Conservation (phyloP, 768 basidiomycete species). For the Russula compacta region DNA sequence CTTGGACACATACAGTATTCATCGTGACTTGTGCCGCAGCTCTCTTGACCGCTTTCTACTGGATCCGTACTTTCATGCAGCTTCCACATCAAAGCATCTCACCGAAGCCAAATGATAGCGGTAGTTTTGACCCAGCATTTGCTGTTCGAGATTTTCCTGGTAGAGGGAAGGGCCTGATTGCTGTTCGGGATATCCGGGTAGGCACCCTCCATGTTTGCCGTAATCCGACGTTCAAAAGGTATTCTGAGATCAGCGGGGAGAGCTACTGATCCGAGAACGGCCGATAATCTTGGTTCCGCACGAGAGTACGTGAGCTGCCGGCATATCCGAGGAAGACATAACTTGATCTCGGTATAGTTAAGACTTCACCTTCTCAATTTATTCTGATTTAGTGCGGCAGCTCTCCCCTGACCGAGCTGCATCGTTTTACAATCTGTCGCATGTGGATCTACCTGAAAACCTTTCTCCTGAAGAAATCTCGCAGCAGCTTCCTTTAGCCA, state of each 20-base stretch:
- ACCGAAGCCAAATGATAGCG: not conserved
- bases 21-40: not conserved
- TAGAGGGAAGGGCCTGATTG: constrained; percentile 15
- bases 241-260: constrained; percentile 40
- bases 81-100: not conserved
- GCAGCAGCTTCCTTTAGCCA: constrained; percentile 47
- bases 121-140: not conserved
- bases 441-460: constrained; percentile 40
- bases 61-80: not conserved
- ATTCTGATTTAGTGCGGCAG: constrained; percentile 31
- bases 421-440: constrained; percentile 47
- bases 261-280: constrained; percentile 44
- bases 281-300: constrained; percentile 46
- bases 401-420: constrained; percentile 29
- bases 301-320: constrained; percentile 32
- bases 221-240: not conserved
- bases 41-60: not conserved
- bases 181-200: constrained; percentile 6
- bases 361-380: constrained; percentile 37
- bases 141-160: constrained; percentile 12
- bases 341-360: constrained; percentile 26
- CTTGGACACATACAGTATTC: not conserved
- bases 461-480: constrained; percentile 29
- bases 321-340: not conserved
- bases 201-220: not conserved